Evolutionary conservation across 2,329 filamentous ascomycete genomes (phyloP).

Genomic region (Coccinonectria pachysandricola): DNA sequence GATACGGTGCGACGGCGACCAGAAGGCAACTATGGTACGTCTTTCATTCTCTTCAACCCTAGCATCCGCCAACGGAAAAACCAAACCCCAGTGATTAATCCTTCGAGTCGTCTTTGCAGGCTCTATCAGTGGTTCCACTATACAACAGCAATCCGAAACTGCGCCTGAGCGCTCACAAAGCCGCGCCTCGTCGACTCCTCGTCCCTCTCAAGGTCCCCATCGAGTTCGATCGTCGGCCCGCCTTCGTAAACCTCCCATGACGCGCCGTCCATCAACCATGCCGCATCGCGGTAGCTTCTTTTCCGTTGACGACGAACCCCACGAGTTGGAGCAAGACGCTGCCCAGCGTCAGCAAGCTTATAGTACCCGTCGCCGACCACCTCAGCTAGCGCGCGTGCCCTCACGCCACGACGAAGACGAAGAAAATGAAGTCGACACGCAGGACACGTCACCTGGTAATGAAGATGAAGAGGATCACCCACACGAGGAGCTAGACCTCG

Average conservation of each 20-base stretch:
- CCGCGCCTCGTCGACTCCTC: conserved; percentile 19
- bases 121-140: conserved; percentile 19
- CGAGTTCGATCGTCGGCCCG: conserved; percentile 37
- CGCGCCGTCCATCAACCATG: conserved; percentile 62
- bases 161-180: conserved; percentile 28
- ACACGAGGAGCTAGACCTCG: conserved; percentile 29
- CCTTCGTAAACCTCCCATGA: conserved; percentile 62
- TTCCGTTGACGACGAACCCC: conserved; percentile 78
- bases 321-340: conserved; percentile 66
- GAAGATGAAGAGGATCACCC: conserved; percentile 20
- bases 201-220: conserved; percentile 34
- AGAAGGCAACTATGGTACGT: conserved; percentile 47
- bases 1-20: conserved; percentile 50
- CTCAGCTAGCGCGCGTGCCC: conserved; percentile 31
- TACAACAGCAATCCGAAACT: conserved; percentile 25
- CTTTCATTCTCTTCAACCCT: too few species aligned
- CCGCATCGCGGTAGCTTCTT: conserved; percentile 79
- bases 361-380: conserved; percentile 24
- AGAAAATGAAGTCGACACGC: conserved; percentile 9
- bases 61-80: too few species aligned
- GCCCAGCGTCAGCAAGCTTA: conserved; percentile 34
- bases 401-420: conserved; percentile 23
- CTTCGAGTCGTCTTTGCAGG: too few species aligned
- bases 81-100: too few species aligned
- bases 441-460: conserved; percentile 17